These are phyloP conservation scores for Plantago major DNA, from an alignment of 257 asterid genomes.

Conservation along the genomic window DNA sequence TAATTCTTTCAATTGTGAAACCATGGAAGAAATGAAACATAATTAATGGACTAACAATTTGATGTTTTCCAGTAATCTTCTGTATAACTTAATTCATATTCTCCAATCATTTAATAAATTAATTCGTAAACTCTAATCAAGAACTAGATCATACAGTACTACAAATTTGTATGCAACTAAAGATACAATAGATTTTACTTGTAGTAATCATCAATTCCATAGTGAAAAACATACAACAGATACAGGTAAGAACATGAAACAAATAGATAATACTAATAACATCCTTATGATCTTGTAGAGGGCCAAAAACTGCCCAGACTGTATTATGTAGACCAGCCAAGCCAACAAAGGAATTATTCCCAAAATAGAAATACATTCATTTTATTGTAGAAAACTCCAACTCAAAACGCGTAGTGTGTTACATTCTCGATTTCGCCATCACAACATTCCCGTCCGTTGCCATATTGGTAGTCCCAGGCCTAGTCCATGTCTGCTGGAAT, in stretches of 20 bases:
- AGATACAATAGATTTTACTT: no score
- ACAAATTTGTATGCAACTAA: no score
- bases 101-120: no score
- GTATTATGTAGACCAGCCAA: slow-evolving; percentile 18
- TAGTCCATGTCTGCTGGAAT: slow-evolving; percentile 80
- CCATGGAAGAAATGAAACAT: slow-evolving; percentile 45
- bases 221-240: slow-evolving; percentile 13
- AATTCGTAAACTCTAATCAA: no score
- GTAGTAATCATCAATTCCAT: no score
- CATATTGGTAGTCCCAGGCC: slow-evolving; percentile 51
- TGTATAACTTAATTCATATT: no score
- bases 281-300: slow-evolving; percentile 10
- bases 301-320: slow-evolving; percentile 30
- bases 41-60: no score
- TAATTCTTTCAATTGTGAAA: slow-evolving; percentile 57
- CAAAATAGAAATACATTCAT: background rate
- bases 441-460: slow-evolving; percentile 58
- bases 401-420: slow-evolving; percentile 1
- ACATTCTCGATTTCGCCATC: slow-evolving; percentile 84
- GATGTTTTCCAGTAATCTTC: no score
- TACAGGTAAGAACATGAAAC: background rate
- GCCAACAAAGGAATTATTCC: slow-evolving; percentile 31
- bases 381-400: slow-evolving; percentile 21
- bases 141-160: no score
- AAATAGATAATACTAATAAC: background rate